These are phyloP conservation scores for Cucurbita maxima DNA, from an alignment of 306 rosid genomes.

Conservation along the genomic window DNA sequence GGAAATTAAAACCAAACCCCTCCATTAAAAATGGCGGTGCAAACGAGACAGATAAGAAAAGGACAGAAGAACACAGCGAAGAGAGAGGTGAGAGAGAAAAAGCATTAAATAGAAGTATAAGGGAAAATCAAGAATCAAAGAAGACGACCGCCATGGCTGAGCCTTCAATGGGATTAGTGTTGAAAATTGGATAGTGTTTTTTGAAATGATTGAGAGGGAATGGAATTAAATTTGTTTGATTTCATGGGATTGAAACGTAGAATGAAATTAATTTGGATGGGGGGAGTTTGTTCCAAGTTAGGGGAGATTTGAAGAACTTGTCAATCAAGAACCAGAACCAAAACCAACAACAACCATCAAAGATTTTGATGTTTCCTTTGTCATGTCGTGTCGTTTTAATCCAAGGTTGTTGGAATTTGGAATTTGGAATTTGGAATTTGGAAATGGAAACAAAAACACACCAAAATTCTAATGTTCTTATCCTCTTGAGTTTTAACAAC, in stretches of 20 bases:
- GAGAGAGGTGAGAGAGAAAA: neutral
- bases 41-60: conserved; percentile 31
- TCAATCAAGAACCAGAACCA: neutral
- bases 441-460: neutral
- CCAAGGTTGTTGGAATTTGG: neutral
- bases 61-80: conserved; percentile 2
- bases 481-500: no score
- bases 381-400: neutral
- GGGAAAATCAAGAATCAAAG: neutral
- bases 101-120: neutral
- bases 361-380: neutral
- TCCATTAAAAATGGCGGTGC: conserved; percentile 41
- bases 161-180: no score
- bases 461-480: no score
- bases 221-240: neutral
- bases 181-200: no score
- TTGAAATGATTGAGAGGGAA: neutral
- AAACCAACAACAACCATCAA: neutral
- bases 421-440: neutral
- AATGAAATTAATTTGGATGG: neutral
- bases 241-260: neutral
- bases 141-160: no score
- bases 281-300: neutral
- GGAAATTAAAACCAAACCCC: neutral
- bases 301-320: neutral